phyloP scores from a whole-genome alignment of 2,329 filamentous ascomycete genomes.

The Ophidiomyces ophidiicola region DNA sequence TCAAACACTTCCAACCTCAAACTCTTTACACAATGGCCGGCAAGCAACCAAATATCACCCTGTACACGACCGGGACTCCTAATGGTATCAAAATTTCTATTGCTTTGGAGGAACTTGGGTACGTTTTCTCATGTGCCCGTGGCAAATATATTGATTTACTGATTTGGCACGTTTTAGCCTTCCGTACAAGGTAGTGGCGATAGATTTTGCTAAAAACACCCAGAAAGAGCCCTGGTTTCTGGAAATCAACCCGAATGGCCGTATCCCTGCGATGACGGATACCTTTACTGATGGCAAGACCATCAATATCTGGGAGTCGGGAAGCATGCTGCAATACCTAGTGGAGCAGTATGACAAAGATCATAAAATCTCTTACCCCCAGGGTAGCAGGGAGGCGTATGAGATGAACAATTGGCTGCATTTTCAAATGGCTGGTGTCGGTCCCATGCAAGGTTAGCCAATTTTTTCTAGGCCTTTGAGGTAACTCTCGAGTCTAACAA shows the following conservation, averaged over 20 bases:
- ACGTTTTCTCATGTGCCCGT: conserved; percentile 8
- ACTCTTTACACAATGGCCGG: conserved; percentile 7
- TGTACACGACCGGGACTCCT: conserved; percentile 73
- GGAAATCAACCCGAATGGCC: conserved; percentile 83
- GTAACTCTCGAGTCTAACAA: neutral
- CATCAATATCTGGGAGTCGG: conserved; percentile 71
- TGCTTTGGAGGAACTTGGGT: conserved; percentile 68
- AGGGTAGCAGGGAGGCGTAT: conserved; percentile 60
- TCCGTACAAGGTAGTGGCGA: conserved; percentile 61
- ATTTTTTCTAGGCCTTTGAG: neutral
- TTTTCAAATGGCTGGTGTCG: conserved; percentile 68
- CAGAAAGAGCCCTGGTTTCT: conserved; percentile 84
- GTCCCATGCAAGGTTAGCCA: conserved; percentile 67
- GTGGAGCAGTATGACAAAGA: conserved; percentile 69
- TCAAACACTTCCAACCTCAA: conserved; percentile 11
- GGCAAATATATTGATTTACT: neutral
- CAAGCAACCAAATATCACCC: conserved; percentile 52
- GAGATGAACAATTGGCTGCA: conserved; percentile 69
- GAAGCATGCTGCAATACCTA: conserved; percentile 73
- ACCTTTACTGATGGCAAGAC: conserved; percentile 58
- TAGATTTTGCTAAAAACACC: conserved; percentile 61
- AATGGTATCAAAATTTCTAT: conserved; percentile 89
- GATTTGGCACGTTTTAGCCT: conserved; percentile 32
- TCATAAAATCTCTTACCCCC: conserved; percentile 69
- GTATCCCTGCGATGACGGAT: conserved; percentile 79